phyloP scores from a whole-genome alignment of 2,329 filamentous ascomycete species.

The Ceratocystis cacaofunesta region DNA sequence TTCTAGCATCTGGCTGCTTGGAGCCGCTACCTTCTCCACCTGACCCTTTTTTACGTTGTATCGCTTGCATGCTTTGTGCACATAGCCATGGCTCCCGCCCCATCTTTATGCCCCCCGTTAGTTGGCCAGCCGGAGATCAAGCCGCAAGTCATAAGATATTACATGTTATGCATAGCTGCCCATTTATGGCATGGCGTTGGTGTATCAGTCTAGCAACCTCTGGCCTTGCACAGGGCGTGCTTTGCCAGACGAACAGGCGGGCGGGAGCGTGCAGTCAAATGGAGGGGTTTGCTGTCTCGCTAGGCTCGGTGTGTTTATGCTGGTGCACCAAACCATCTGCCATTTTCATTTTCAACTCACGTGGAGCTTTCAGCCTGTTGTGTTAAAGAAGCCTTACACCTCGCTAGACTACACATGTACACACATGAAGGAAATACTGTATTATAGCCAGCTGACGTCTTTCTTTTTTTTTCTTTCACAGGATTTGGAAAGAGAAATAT shows the following conservation, averaged over 20 bases:
- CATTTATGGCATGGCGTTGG: slow-evolving; percentile 8
- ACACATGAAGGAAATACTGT: neutral
- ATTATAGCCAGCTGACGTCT: neutral
- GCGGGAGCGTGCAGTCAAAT: neutral
- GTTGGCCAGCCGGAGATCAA: neutral
- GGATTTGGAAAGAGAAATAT: slow-evolving; percentile 99
- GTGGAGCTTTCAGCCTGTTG: neutral
- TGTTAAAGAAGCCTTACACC: neutral
- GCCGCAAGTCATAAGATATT: neutral
- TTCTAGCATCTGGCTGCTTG: neutral
- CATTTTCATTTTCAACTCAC: neutral
- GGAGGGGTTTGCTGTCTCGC: neutral
- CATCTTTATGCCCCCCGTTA: neutral
- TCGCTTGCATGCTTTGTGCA: neutral
- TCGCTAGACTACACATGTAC: neutral
- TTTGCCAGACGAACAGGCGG: neutral
- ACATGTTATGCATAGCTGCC: slow-evolving; percentile 5
- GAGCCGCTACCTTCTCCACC: neutral
- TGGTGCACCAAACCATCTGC: neutral
- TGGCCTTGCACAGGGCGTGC: neutral
- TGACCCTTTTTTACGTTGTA: neutral
- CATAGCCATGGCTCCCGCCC: neutral
- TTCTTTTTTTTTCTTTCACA: slow-evolving; percentile 26
- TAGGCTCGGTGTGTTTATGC: neutral
- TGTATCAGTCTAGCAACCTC: neutral